These are phyloP conservation scores for Rhizopus sp. DNA, from an alignment of 371 early-diverging fungal species.

Conservation along the genomic window DNA sequence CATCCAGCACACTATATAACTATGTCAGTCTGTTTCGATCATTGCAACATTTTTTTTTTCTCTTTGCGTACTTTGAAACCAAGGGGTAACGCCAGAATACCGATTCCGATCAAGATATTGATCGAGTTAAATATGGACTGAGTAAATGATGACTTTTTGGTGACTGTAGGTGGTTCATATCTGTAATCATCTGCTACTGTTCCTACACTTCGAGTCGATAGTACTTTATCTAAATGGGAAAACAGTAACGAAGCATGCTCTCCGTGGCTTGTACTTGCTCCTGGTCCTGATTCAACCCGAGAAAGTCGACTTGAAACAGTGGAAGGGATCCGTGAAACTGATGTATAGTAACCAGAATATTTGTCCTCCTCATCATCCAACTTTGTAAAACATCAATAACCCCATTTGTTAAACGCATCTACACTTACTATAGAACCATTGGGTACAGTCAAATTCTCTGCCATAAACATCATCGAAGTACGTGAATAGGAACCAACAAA, in stretches of 20 bases:
- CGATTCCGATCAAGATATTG: constrained; percentile 69
- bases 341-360: constrained; percentile 24
- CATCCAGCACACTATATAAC: constrained; percentile 57
- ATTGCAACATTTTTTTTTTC: not conserved
- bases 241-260: constrained; percentile 30
- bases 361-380: constrained; percentile 39
- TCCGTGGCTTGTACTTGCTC: constrained; percentile 12
- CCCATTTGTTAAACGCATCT: not conserved
- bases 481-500: constrained; percentile 57
- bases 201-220: constrained; percentile 27
- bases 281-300: constrained; percentile 18
- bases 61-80: constrained; percentile 52
- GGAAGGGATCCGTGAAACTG: constrained; percentile 18
- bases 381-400: constrained; percentile 3
- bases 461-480: constrained; percentile 55
- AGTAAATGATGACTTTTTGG: constrained; percentile 31
- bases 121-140: constrained; percentile 59
- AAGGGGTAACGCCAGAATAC: constrained; percentile 60
- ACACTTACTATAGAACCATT: constrained; percentile 21
- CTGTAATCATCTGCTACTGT: constrained; percentile 43
- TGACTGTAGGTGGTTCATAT: constrained; percentile 6
- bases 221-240: constrained; percentile 31
- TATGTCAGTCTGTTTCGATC: not conserved
- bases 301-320: constrained; percentile 12
- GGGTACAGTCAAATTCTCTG: constrained; percentile 47